Evolutionary conservation across 768 basidiomycete species (phyloP).

Genomic region (Pleurotus citrinopileatus): DNA sequence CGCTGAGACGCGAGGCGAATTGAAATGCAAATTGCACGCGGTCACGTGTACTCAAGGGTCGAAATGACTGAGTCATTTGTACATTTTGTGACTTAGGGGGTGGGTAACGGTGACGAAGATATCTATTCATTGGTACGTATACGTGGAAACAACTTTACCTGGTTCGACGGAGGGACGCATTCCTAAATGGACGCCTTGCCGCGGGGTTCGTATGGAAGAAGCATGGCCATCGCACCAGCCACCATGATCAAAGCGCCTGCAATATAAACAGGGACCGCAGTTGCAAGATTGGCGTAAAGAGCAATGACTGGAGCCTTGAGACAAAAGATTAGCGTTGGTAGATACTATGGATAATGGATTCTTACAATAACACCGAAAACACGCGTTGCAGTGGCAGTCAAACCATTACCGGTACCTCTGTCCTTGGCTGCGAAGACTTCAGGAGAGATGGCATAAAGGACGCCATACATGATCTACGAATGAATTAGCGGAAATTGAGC

Average conservation of each 20-base stretch:
- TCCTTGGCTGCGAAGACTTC: constrained; percentile 73
- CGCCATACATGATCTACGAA: constrained; percentile 68
- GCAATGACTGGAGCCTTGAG: constrained; percentile 69
- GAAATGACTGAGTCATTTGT: background rate
- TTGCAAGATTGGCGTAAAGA: constrained; percentile 60
- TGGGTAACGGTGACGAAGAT: too few relatives aligned
- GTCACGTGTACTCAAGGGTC: background rate
- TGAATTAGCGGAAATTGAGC: background rate
- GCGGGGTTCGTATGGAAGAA: constrained; percentile 72
- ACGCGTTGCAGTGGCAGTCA: constrained; percentile 56
- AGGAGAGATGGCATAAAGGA: constrained; percentile 66
- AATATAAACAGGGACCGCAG: constrained; percentile 70
- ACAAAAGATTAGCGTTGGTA: background rate
- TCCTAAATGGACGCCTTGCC: constrained; percentile 70
- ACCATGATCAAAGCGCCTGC: constrained; percentile 61
- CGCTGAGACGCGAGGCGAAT: background rate
- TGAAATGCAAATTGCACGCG: background rate
- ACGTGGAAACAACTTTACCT: background rate
- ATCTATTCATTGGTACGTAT: too few relatives aligned
- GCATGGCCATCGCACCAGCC: constrained; percentile 55
- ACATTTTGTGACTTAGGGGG: too few relatives aligned
- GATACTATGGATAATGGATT: background rate
- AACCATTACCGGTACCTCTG: constrained; percentile 69
- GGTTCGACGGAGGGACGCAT: too few relatives aligned
- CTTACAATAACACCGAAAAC: constrained; percentile 70